These are phyloP conservation scores for Saxophila tyrrhenica DNA, from an alignment of 495 filamentous ascomycete species.

Conservation along the genomic window DNA sequence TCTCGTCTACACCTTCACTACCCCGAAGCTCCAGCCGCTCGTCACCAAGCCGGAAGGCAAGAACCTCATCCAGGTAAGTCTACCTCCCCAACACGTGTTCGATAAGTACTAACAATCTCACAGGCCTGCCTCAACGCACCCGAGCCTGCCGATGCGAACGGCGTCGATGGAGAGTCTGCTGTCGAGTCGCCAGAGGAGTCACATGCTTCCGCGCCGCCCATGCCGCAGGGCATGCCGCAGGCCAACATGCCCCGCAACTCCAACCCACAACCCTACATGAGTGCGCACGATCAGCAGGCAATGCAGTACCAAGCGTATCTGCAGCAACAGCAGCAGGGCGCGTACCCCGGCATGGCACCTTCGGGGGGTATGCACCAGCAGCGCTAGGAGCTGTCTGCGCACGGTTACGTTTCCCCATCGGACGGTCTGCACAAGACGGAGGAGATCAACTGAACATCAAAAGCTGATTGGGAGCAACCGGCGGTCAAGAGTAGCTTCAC, in stretches of 20 bases:
- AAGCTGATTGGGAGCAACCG: not conserved
- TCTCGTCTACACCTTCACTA: conserved; percentile 98
- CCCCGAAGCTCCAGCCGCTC: conserved; percentile 94
- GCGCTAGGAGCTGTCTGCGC: conserved; percentile 17
- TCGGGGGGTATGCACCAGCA: conserved; percentile 22
- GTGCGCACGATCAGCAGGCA: conserved; percentile 29
- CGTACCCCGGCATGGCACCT: conserved; percentile 29
- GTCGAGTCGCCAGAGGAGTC: conserved; percentile 34
- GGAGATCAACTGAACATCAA: not conserved
- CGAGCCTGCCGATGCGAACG: conserved; percentile 88
- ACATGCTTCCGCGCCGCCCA: conserved; percentile 26
- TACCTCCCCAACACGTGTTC: not conserved
- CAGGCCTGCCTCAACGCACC: conserved; percentile 96
- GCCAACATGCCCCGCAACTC: conserved; percentile 21
- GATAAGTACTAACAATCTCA: conserved; percentile 4
- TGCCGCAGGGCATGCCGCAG: conserved; percentile 19
- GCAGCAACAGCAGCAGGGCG: conserved; percentile 31
- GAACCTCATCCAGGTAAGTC: conserved; percentile 91
- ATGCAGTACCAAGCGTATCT: conserved; percentile 35
- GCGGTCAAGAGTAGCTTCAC: not conserved
- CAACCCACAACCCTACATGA: conserved; percentile 20
- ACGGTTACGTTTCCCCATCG: not conserved
- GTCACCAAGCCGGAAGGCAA: conserved; percentile 99
- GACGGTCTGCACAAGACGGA: conserved; percentile 6
- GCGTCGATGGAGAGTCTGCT: conserved; percentile 54